These are phyloP conservation scores for Solanum pennellii DNA, from an alignment of 257 asterid genomes.

Conservation along the genomic window DNA sequence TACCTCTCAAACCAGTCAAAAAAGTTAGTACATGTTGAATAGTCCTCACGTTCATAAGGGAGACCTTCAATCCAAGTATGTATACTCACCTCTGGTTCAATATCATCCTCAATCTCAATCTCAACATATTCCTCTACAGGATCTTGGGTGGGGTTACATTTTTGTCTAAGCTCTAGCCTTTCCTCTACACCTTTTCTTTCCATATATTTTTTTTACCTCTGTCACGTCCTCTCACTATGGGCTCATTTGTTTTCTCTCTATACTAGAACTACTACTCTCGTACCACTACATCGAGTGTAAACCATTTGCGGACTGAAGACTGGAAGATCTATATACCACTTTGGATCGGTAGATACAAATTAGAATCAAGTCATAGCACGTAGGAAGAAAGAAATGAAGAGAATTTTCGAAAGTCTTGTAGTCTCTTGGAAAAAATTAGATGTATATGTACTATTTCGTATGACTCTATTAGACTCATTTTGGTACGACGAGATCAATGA, in stretches of 20 bases:
- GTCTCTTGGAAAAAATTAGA: too few relatives aligned
- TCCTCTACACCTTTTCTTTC: not conserved
- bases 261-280: too few relatives aligned
- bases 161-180: not conserved
- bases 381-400: too few relatives aligned
- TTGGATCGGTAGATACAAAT: not conserved
- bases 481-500: not conserved
- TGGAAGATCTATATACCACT: too few relatives aligned
- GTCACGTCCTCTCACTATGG: not conserved
- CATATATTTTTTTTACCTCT: not conserved
- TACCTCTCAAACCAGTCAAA: too few relatives aligned
- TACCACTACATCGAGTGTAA: not conserved
- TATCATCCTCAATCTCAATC: not conserved
- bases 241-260: not conserved
- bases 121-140: not conserved
- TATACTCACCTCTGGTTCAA: not conserved
- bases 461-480: not conserved
- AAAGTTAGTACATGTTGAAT: not conserved
- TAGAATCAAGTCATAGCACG: not conserved
- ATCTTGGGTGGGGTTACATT: not conserved
- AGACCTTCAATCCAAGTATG: not conserved
- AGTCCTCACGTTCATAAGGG: not conserved
- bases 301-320: not conserved
- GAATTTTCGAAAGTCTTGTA: too few relatives aligned
- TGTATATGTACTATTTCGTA: too few relatives aligned